These are phyloP conservation scores for Xylariaceae sp. DNA, from an alignment of 2,329 filamentous ascomycete genomes.

Conservation along the genomic window DNA sequence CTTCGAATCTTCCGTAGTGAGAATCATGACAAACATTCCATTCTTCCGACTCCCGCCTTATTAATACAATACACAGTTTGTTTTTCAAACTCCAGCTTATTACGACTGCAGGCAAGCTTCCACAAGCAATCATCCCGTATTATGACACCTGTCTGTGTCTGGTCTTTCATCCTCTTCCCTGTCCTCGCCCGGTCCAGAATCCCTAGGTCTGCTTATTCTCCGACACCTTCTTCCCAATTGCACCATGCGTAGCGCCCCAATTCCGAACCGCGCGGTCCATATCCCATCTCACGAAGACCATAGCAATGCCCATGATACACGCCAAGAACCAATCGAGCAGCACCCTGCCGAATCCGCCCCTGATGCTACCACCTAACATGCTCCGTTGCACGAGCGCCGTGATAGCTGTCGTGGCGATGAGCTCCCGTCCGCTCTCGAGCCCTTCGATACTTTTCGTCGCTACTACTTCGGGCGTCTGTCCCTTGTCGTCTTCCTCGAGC, in stretches of 20 bases:
- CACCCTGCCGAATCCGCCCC: constrained; percentile 15
- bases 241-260: constrained; percentile 18
- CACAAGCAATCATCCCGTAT: no score
- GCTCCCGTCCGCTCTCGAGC: constrained; percentile 27
- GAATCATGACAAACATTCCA: no score
- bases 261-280: constrained; percentile 18
- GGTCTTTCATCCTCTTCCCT: no score
- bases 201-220: constrained; percentile 3
- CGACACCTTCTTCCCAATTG: constrained; percentile 8
- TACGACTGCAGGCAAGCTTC: no score
- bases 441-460: constrained; percentile 24
- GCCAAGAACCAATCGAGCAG: constrained; percentile 19
- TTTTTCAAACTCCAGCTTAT: no score
- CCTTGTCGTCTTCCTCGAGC: constrained; percentile 17
- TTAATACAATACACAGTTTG: no score
- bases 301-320: constrained; percentile 15
- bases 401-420: constrained; percentile 24
- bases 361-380: constrained; percentile 20
- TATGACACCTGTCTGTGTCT: no score
- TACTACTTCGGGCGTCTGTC: constrained; percentile 17
- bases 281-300: constrained; percentile 21
- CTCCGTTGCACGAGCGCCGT: constrained; percentile 16
- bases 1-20: no score
- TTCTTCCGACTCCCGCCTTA: no score
- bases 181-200: no score